These are phyloP conservation scores for Fusarium papillatum DNA, from an alignment of 2,329 filamentous ascomycete genomes.

Conservation along the genomic window DNA sequence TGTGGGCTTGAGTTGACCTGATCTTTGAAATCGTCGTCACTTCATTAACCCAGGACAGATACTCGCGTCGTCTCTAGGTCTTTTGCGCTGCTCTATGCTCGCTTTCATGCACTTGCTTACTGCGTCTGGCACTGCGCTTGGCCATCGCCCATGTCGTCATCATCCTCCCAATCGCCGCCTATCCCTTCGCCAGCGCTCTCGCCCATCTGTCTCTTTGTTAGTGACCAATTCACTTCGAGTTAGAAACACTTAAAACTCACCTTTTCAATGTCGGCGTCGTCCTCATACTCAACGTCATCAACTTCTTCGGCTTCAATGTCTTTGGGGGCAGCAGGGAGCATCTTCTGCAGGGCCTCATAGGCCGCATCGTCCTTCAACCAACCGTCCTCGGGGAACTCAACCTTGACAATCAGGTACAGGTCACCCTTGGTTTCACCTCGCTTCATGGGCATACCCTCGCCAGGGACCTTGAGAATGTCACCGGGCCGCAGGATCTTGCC, in stretches of 20 bases:
- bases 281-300: slow-evolving; percentile 90
- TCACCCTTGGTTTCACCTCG: slow-evolving; percentile 87
- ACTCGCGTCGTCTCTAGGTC: slow-evolving; percentile 22
- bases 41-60: slow-evolving; percentile 38
- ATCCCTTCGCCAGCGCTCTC: slow-evolving; percentile 77
- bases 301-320: slow-evolving; percentile 79
- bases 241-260: slow-evolving; percentile 56
- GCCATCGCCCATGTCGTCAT: slow-evolving; percentile 77
- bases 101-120: slow-evolving; percentile 56
- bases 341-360: slow-evolving; percentile 78
- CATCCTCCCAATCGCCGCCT: slow-evolving; percentile 74
- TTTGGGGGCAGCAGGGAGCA: slow-evolving; percentile 76
- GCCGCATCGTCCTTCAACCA: slow-evolving; percentile 83
- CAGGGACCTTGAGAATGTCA: slow-evolving; percentile 86
- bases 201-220: slow-evolving; percentile 69
- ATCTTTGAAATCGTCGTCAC: slow-evolving; percentile 42
- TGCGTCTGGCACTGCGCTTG: slow-evolving; percentile 81
- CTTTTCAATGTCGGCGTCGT: slow-evolving; percentile 86
- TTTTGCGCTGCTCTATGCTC: slow-evolving; percentile 20
- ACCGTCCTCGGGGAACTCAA: slow-evolving; percentile 89
- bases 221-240: too few relatives aligned
- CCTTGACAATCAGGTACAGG: slow-evolving; percentile 86
- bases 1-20: slow-evolving; percentile 18
- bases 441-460: slow-evolving; percentile 97
- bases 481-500: slow-evolving; percentile 87